Base-by-base conservation (phyloP, 225 moss, liverwort and hornwort species). In the Bryum argenteum region DNA sequence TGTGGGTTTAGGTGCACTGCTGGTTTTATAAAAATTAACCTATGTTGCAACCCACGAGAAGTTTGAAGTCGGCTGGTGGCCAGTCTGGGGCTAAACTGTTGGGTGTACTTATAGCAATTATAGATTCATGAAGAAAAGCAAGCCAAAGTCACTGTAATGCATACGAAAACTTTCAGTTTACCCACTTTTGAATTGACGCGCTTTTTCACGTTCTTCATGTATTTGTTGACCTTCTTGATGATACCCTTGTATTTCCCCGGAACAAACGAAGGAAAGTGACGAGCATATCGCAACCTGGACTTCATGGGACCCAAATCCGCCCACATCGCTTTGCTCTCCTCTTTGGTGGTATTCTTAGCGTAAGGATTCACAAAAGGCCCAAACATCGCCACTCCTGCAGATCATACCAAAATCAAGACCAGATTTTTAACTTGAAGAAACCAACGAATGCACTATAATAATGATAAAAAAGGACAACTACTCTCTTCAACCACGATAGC, bases 351-450 rank as follows among this genome's bases (percentile, higher is more conserved):
- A 53, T 84, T 82, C 45, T 81, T 82, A 23, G 79, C 81, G 18
- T 87, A 96, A 8, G 90, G 90, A 63, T 53, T 93, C 48, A 91
- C 90, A 26, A 88, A 78, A 24, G 96, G 96, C 11, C 90, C 96
- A 67, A 96, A 79, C 79, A 96, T 50, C 17, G 83, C 90, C 71
- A 93, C 93, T 68, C 96, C 96, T 96, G 63, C 0, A 67, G 20
- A 70, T 41, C 54, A 48, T 22, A 58, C 18, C 55, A 70, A 12
- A 39, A 2, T 38, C 56, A 42, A 64, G 42, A 24, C 70, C 8
- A 72, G 54, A 61, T 21, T 22, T 20, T 4, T 33, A 33, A 33
- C 33, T 33, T 33, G 33, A 33, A 33, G 7, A 4, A 33, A 6
- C 33, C 4, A 33, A 33, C 33, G 7, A 33, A 6, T 33, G 7